Evolutionary conservation across 163 green algal species (phyloP), one percentile per base, ranked within the genome.

Genomic region (Volvox carteri): DNA sequence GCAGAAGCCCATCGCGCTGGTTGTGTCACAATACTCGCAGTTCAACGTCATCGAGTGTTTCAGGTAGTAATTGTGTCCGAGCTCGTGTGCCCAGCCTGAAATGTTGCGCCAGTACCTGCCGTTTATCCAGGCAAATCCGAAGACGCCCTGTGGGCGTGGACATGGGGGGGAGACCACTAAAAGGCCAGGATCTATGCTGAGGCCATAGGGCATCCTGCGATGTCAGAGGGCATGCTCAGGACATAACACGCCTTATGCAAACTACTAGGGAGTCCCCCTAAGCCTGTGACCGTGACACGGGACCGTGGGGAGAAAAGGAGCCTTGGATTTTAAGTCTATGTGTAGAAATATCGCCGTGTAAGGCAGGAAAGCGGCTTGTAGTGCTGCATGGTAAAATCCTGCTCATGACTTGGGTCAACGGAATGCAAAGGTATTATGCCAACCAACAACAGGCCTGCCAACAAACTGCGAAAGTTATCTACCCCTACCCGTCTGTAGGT

Each of bases 41-140:
- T 19, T 18, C 4, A 41, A 14, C 0, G 37, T 89, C 23, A 50
- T 77, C 1, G 92, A 89, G 50, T 95, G 93, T 39, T 83, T 77
- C 0, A 94, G 77, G 86, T 91, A 93, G 76, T 94, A 91, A 91
- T 95, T 95, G 93, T 95, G 93, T 3, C 70, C 88, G 0, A 95
- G 75, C 88, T 95, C 93, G 74, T 95, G 93, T 8, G 92, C 67
- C 85, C 86, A 95, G 4, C 65, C 73, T 48, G 88, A 50, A 1
- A 83, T 88, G 7, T 88, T 28, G 54, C 54, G 8, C 89, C 90
- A 94, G 25, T 89, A 73, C 74, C 93, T 88, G 7, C 91, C 90
- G 16, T 62, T 75, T 19, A 95, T 77, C 93, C 93, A 95, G 0
- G 72, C 90, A 33, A 91, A 92, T 60, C 90, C 91, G 83, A 60